A percentile compares a stretch with the other conserved stretches of the same genome.
These are phyloP conservation scores for Fragaria nilgerrensis DNA, from an alignment of 306 rosid species.

Conservation along the genomic window DNA sequence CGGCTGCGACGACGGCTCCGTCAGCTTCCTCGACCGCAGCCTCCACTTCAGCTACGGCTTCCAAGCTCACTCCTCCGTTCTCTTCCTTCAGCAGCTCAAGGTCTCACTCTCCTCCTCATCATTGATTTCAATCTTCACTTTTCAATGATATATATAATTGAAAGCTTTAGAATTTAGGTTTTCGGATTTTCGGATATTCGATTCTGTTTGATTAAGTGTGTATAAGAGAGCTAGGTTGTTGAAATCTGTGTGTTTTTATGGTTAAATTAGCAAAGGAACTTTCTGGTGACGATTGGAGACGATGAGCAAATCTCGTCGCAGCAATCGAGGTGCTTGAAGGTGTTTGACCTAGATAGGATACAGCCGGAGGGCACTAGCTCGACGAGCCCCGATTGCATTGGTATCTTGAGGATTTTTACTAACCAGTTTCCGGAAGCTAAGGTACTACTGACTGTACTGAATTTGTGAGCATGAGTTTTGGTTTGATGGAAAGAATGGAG, in stretches of 20 bases:
- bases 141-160: neutral
- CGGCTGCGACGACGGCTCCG: conserved; percentile 76
- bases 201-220: neutral
- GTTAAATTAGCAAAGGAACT: conserved; percentile 75
- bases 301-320: conserved; percentile 80
- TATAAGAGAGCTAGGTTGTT: neutral
- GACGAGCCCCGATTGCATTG: conserved; percentile 85
- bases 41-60: conserved; percentile 78
- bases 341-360: conserved; percentile 90
- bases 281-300: conserved; percentile 78
- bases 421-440: conserved; percentile 88
- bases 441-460: conserved; percentile 40
- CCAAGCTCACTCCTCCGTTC: conserved; percentile 78
- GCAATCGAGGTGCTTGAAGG: conserved; percentile 80
- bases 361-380: conserved; percentile 82
- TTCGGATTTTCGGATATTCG: neutral
- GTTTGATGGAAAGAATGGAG: neutral
- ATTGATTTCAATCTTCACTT: neutral
- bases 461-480: conserved; percentile 1
- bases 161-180: neutral
- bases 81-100: conserved; percentile 95
- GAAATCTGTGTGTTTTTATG: conserved; percentile 1
- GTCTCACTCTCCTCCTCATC: conserved; percentile 30
- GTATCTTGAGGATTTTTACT: conserved; percentile 89
- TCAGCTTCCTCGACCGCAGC: conserved; percentile 86